These are phyloP conservation scores for Gelatoporia subvermispora DNA, from an alignment of 768 basidiomycete genomes.

Conservation along the genomic window DNA sequence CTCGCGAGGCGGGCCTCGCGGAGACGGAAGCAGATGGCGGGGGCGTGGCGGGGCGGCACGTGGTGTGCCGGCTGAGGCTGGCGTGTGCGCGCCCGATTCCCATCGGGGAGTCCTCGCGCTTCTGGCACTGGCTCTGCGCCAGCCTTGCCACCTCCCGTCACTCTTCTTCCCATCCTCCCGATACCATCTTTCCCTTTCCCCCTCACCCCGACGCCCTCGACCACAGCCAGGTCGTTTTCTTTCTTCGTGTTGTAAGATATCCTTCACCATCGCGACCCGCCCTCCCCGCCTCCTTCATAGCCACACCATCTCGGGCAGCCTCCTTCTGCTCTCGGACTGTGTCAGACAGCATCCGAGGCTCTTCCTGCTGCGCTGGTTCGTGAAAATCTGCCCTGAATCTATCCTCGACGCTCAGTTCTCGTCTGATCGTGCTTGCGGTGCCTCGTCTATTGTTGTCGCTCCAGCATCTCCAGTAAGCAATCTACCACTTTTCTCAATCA, in stretches of 20 bases:
- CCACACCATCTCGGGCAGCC: not conserved
- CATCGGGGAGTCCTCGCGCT: conserved; percentile 34
- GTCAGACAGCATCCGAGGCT: too few relatives aligned
- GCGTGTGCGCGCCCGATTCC: conserved; percentile 24
- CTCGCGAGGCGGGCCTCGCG: too few relatives aligned
- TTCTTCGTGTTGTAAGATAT: conserved; percentile 3
- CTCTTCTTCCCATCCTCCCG: conserved; percentile 14
- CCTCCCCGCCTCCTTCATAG: not conserved
- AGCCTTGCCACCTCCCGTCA: conserved; percentile 20
- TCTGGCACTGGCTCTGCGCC: conserved; percentile 23
- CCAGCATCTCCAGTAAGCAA: not conserved
- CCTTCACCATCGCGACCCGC: conserved; percentile 1
- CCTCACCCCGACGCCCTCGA: conserved; percentile 7
- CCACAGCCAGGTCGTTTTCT: conserved; percentile 3
- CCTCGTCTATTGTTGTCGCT: not conserved
- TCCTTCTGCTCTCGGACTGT: not conserved
- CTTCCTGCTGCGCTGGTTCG: too few relatives aligned
- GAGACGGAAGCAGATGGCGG: not conserved
- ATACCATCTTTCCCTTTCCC: conserved; percentile 10
- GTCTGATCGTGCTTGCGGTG: too few relatives aligned
- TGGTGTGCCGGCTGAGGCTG: conserved; percentile 15
- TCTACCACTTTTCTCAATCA: not conserved
- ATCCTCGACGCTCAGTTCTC: too few relatives aligned
- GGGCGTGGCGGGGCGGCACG: conserved; percentile 2
- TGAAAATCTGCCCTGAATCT: too few relatives aligned